Conservation (phyloP, 441 rosid species). For the Viola pubescens region DNA sequence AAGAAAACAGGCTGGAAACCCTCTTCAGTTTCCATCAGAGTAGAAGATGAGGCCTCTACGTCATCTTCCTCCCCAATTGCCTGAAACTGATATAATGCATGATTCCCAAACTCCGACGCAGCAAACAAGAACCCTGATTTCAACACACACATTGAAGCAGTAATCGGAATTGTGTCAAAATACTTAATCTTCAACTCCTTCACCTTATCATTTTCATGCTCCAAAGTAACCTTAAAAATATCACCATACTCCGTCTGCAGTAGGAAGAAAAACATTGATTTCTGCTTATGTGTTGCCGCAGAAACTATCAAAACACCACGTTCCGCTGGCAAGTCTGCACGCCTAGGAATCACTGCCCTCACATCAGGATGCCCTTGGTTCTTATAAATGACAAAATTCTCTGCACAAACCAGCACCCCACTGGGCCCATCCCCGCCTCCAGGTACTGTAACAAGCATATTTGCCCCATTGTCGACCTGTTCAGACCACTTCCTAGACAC, state of each 20-base stretch:
- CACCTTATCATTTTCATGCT: conserved; percentile 61
- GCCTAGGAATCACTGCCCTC: conserved; percentile 90
- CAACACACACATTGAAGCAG: conserved; percentile 78
- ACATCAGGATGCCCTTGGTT: conserved; percentile 86
- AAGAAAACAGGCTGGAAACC: conserved; percentile 91
- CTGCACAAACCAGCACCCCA: conserved; percentile 90
- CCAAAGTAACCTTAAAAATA: conserved; percentile 78
- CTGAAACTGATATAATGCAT: conserved; percentile 86
- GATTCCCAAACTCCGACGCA: conserved; percentile 93
- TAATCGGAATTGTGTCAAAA: conserved; percentile 84
- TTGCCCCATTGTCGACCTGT: conserved; percentile 83
- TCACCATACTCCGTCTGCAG: conserved; percentile 96
- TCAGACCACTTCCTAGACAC: conserved; percentile 97
- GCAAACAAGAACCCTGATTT: conserved; percentile 82
- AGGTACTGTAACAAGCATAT: conserved; percentile 90
- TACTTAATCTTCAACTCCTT: conserved; percentile 83
- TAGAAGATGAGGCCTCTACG: conserved; percentile 82
- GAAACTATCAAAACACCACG: conserved; percentile 86
- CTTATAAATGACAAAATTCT: conserved; percentile 92
- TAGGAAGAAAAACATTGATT: conserved; percentile 80
- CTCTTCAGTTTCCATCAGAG: conserved; percentile 87
- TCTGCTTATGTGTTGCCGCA: conserved; percentile 83
- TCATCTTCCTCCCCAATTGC: conserved; percentile 84
- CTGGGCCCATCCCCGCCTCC: conserved; percentile 98
- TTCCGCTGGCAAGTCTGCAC: conserved; percentile 83